A percentile compares a stretch with the other conserved stretches of the same genome.
phyloP scores from a whole-genome alignment of 1,139 yeast species.

The Arxiozyma telluris region DNA sequence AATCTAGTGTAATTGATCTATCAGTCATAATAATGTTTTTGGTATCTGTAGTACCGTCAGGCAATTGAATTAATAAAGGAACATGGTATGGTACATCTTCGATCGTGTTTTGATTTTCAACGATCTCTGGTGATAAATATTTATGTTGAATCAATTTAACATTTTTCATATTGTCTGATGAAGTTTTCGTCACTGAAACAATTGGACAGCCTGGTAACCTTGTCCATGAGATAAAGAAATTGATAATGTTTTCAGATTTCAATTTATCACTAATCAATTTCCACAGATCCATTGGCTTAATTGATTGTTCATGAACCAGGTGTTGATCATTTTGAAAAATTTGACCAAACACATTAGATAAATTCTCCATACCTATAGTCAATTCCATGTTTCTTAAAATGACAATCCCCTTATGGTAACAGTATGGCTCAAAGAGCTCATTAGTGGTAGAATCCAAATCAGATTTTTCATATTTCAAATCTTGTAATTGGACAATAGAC shows the following conservation, averaged over 20 bases:
- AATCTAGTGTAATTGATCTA: constrained; percentile 32
- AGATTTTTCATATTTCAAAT: not conserved
- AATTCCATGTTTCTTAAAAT: constrained; percentile 49
- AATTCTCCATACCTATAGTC: constrained; percentile 34
- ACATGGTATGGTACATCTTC: constrained; percentile 32
- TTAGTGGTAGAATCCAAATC: constrained; percentile 16
- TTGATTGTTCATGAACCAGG: constrained; percentile 30
- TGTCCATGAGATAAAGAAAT: constrained; percentile 51
- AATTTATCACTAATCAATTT: constrained; percentile 27
- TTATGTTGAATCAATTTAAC: constrained; percentile 46
- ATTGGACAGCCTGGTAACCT: constrained; percentile 52
- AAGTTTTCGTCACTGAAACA: constrained; percentile 34
- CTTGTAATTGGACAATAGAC: constrained; percentile 2
- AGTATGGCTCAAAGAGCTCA: constrained; percentile 44
- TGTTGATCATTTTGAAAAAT: constrained; percentile 31
- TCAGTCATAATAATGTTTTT: constrained; percentile 39
- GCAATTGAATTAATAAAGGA: constrained; percentile 43
- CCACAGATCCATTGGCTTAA: constrained; percentile 56
- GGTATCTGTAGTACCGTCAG: constrained; percentile 33
- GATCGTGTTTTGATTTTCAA: constrained; percentile 6
- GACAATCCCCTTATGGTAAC: constrained; percentile 59
- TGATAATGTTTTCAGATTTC: constrained; percentile 31
- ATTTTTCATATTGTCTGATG: constrained; percentile 11
- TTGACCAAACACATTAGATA: constrained; percentile 35
- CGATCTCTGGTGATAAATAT: constrained; percentile 22